Evolutionary conservation across 352 stramenopile species (phyloP), one percentile per base, ranked within the genome.

Genomic region (Elongisporangium undulatum): DNA sequence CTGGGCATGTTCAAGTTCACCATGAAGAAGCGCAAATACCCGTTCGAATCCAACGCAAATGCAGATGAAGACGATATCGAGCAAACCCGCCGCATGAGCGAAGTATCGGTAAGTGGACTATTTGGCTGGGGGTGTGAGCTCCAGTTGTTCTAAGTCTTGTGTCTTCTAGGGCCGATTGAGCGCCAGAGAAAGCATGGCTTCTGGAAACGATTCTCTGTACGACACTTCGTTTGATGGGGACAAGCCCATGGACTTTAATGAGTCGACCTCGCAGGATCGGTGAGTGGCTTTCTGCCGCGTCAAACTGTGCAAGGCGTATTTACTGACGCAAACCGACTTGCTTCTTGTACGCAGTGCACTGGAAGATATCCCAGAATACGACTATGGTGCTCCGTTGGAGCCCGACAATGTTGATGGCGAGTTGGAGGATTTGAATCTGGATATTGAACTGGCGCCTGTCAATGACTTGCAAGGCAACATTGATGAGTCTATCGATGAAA

Each of bases 21-120:
- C 1, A 95, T 95, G 88, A 92, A 85, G 68, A 93, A 93, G 71
- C 72, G 74, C 17, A 95, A 90, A 53, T 89, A 94, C 49, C 84
- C 79, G 26, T 92, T 92, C 56, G 62, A 72, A 22, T 62, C 51
- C 1, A 68, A 67, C 23, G 52, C 72, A 8, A 59, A 63, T 4
- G 38, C 68, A 1, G 54, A 55, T 20, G 34, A 38, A 19, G 63
- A 84, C 4, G 70, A 78, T n/a, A 75, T 91, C 51, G 85, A 94
- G 51, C 66, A 89, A 48, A 87, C 77, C 20, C 79, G 84, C 22
- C 80, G 80, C 24, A 78, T 89, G 69, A 94, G 82, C 19, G 69
- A 71, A 12, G 71, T 69, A 21, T 79, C 71, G 75, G 82, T 91
- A 65, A 62, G 64, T 56, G 56, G 24, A 24, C 4, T 51, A 22